Percentiles rank a stretch among this genome's conserved stretches.
These are phyloP conservation scores for Russula sp. DNA, from an alignment of 768 basidiomycete species.

Conservation along the genomic window DNA sequence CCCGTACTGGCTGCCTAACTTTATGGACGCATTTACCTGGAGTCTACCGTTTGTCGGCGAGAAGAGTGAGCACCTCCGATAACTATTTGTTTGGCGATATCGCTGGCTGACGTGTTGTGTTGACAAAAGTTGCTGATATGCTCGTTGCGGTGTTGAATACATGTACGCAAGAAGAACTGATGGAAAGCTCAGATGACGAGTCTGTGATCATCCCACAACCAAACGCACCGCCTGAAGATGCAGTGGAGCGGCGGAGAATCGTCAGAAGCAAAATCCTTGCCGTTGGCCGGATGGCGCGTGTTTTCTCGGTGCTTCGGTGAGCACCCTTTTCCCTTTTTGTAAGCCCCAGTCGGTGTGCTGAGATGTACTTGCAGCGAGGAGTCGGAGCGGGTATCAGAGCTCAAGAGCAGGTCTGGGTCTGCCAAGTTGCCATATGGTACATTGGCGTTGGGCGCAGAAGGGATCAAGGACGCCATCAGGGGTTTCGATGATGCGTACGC, in stretches of 20 bases:
- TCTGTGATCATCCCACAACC: slow-evolving; percentile 38
- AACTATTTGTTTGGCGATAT: background rate
- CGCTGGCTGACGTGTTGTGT: slow-evolving; percentile 4
- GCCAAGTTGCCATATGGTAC: slow-evolving; percentile 74
- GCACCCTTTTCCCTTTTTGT: slow-evolving; percentile 27
- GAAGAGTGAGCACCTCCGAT: slow-evolving; percentile 62
- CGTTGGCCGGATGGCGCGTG: slow-evolving; percentile 92
- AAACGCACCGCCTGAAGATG: slow-evolving; percentile 38
- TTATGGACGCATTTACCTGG: slow-evolving; percentile 98
- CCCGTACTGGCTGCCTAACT: slow-evolving; percentile 93
- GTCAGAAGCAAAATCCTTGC: slow-evolving; percentile 99
- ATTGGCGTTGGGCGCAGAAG: slow-evolving; percentile 84
- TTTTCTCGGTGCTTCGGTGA: slow-evolving; percentile 92
- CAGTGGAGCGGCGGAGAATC: slow-evolving; percentile 71
- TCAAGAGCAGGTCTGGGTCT: slow-evolving; percentile 85
- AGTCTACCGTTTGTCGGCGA: slow-evolving; percentile 94
- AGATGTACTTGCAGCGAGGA: slow-evolving; percentile 68
- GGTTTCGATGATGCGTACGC: slow-evolving; percentile 95
- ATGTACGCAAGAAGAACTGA: slow-evolving; percentile 95
- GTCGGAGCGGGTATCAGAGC: slow-evolving; percentile 93
- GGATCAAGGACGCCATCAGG: slow-evolving; percentile 89
- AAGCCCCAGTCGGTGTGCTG: background rate
- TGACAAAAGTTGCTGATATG: slow-evolving; percentile 88
- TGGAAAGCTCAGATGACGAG: slow-evolving; percentile 57
- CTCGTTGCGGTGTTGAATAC: slow-evolving; percentile 94